Evolutionary conservation across 164 flowering plant genomes (phyloP).

Genomic region (Amborella trichopoda): DNA sequence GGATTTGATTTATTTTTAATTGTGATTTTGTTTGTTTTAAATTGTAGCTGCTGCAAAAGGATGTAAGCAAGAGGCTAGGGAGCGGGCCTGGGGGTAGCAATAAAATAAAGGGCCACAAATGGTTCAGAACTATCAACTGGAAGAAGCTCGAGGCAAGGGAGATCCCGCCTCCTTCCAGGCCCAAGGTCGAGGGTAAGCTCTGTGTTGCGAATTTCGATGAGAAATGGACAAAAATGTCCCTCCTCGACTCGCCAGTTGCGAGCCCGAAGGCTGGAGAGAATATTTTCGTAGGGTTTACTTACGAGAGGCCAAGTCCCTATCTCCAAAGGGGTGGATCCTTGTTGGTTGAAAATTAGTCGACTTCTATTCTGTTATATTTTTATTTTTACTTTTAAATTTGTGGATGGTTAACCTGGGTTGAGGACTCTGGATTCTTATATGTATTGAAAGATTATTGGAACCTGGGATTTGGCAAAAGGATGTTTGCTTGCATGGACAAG

Average conservation of each 20-base stretch:
- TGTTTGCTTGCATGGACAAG: no score
- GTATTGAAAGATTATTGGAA: no score
- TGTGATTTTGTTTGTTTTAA: conserved; percentile 1
- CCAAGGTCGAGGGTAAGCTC: conserved; percentile 62
- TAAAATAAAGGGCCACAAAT: conserved; percentile 73
- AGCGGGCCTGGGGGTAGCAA: conserved; percentile 57
- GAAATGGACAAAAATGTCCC: conserved; percentile 68
- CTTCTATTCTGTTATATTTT: no score
- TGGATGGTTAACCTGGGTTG: no score
- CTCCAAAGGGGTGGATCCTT: conserved; percentile 13
- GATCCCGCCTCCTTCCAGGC: conserved; percentile 69
- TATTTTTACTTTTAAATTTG: no score
- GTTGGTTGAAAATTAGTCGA: no score
- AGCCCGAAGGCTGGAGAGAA: conserved; percentile 45
- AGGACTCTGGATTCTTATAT: no score
- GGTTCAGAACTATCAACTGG: conserved; percentile 89
- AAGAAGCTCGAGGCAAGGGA: conserved; percentile 61
- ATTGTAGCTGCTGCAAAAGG: conserved; percentile 67
- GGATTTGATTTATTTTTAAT: no score
- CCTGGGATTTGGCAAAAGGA: no score
- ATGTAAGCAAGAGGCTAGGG: conserved; percentile 64
- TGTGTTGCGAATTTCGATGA: conserved; percentile 81
- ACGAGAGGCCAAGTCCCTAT: conserved; percentile 51
- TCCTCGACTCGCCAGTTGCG: conserved; percentile 62
- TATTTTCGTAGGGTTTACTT: conserved; percentile 52